Percentiles rank a stretch among this genome's conserved stretches.
Conservation (phyloP, 768 basidiomycete genomes). For the Trametes gibbosa region DNA sequence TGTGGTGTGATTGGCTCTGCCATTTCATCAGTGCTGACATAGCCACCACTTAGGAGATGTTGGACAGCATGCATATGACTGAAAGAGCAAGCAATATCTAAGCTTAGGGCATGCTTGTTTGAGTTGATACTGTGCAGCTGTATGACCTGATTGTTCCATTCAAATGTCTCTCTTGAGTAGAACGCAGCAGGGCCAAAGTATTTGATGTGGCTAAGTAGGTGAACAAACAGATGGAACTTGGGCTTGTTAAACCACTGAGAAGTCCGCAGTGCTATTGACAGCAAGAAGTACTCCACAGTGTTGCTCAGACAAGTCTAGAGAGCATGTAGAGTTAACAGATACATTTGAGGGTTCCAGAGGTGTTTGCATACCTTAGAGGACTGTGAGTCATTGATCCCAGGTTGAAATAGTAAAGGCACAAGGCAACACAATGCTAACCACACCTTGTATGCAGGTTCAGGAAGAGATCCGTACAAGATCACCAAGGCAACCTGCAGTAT, state of each 20-base stretch:
- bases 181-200: conserved; percentile 23
- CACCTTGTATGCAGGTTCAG: conserved; percentile 24
- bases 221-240: conserved; percentile 24
- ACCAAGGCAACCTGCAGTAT: conserved; percentile 36
- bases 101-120: not conserved
- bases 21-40: too few species aligned
- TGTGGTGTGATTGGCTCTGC: too few species aligned
- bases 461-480: conserved; percentile 36
- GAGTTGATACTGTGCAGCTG: conserved; percentile 1
- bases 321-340: too few species aligned
- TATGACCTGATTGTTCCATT: conserved; percentile 26
- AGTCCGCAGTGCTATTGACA: not conserved
- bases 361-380: not conserved
- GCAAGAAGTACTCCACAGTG: not conserved
- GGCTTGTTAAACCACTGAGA: not conserved
- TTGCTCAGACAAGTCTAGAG: conserved; percentile 6
- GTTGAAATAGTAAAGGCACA: conserved; percentile 39
- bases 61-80: not conserved
- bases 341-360: too few species aligned
- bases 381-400: conserved; percentile 29
- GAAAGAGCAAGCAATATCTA: not conserved
- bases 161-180: conserved; percentile 23
- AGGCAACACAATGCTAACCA: conserved; percentile 37
- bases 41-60: not conserved
- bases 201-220: conserved; percentile 24